Evolutionary conservation across 2,329 filamentous ascomycete genomes (phyloP).

Genomic region (Epichloe baconii): DNA sequence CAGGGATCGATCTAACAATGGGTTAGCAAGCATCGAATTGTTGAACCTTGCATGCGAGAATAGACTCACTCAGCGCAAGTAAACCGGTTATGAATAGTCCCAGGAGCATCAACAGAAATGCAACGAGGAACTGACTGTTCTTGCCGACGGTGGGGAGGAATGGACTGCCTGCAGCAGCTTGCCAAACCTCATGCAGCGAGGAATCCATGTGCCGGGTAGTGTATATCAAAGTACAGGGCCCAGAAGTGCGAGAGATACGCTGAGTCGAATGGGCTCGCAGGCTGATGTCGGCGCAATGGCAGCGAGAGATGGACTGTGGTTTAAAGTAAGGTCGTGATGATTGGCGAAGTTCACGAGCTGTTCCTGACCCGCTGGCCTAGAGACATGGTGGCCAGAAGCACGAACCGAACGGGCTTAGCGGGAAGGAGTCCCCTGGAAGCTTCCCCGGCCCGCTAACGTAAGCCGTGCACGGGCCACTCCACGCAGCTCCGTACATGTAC

Average conservation of each 20-base stretch:
- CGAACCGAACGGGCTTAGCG: conserved; percentile 19
- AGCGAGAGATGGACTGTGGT: neutral
- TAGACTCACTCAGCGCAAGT: conserved; percentile 87
- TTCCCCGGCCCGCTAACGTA: conserved; percentile 13
- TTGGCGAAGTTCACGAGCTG: conserved; percentile 5
- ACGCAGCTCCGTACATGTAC: neutral
- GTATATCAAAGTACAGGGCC: neutral
- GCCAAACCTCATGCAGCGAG: conserved; percentile 82
- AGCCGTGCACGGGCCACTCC: conserved; percentile 15
- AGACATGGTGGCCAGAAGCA: conserved; percentile 21
- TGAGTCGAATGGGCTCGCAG: neutral
- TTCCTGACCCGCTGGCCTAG: conserved; percentile 8
- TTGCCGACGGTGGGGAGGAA: conserved; percentile 74
- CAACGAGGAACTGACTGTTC: conserved; percentile 70
- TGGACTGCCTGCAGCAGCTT: conserved; percentile 76
- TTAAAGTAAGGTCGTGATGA: neutral
- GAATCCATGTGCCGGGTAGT: conserved; percentile 50
- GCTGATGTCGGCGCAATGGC: neutral
- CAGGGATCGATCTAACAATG: conserved; percentile 59
- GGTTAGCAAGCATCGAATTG: neutral
- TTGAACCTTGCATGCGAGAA: neutral
- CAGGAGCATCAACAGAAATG: conserved; percentile 58
- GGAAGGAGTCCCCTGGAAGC: neutral
- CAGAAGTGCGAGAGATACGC: neutral
- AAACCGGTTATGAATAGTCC: conserved; percentile 62